phyloP scores from a whole-genome alignment of 2,329 filamentous ascomycete genomes.

The Hymenoscyphus fraxineus region DNA sequence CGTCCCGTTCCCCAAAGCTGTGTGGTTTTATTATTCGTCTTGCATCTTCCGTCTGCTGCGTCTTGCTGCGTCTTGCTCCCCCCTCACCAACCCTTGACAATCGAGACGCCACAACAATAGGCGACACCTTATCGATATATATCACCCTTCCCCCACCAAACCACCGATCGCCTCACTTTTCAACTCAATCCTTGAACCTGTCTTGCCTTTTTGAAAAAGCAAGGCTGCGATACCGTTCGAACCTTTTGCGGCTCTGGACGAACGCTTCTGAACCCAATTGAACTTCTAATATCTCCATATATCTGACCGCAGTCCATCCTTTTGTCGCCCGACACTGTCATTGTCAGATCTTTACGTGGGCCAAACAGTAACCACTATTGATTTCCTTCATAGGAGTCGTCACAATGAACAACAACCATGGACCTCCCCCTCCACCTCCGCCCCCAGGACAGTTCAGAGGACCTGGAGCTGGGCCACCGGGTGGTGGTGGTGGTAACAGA shows the following conservation, averaged over 20 bases:
- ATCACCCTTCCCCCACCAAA: not conserved
- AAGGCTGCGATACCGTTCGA: not conserved
- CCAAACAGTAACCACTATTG: not conserved
- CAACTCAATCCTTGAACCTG: not conserved
- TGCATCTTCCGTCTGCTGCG: not conserved
- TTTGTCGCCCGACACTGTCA: conserved; percentile 10
- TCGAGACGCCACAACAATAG: not conserved
- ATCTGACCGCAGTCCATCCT: not conserved
- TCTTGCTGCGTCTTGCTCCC: not conserved
- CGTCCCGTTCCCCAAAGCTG: not conserved
- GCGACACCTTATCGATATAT: not conserved
- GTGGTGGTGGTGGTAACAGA: no score
- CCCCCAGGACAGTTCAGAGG: conserved; percentile 3
- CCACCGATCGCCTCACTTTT: conserved; percentile 10
- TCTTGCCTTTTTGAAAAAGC: not conserved
- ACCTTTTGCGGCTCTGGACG: conserved; percentile 8
- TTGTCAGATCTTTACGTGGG: conserved; percentile 3
- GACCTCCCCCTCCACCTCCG: conserved; percentile 14
- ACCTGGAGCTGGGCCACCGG: no score
- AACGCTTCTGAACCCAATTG: not conserved
- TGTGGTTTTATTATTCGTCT: not conserved
- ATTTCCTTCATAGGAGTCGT: not conserved
- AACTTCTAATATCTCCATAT: not conserved
- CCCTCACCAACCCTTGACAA: not conserved
- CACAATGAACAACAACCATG: not conserved